Evolutionary conservation across 805 yeast genomes (phyloP).

Genomic region (Scheffersomyces spartinae): DNA sequence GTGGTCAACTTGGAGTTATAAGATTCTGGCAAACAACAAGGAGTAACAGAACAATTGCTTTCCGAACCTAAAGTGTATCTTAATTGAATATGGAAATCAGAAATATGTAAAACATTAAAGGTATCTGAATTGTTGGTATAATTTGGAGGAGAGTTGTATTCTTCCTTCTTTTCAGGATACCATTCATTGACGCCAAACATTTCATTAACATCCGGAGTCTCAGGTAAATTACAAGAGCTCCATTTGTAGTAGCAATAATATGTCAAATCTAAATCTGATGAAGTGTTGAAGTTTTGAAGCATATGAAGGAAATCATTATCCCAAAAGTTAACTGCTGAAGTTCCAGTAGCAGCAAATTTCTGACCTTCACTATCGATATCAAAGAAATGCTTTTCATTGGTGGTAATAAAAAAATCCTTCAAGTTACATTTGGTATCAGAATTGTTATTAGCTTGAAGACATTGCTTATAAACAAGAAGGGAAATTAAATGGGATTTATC

Average conservation of each 20-base stretch:
- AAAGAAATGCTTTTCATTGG: slow-evolving; percentile 17
- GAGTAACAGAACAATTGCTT: slow-evolving; percentile 40
- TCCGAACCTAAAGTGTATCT: slow-evolving; percentile 45
- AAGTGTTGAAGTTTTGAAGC: slow-evolving; percentile 21
- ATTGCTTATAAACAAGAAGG: slow-evolving; percentile 23
- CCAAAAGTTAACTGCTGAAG: slow-evolving; percentile 18
- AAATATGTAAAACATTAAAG: slow-evolving; percentile 52
- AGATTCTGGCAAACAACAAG: slow-evolving; percentile 53
- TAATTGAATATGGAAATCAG: slow-evolving; percentile 55
- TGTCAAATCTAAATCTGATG: slow-evolving; percentile 23
- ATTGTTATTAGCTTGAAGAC: slow-evolving; percentile 16
- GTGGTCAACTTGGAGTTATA: slow-evolving; percentile 17
- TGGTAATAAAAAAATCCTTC: slow-evolving; percentile 26
- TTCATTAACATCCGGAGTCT: slow-evolving; percentile 36
- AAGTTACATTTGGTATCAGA: slow-evolving; percentile 21
- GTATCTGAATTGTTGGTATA: slow-evolving; percentile 7
- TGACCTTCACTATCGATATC: slow-evolving; percentile 14
- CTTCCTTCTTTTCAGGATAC: slow-evolving; percentile 28
- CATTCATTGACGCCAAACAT: slow-evolving; percentile 6
- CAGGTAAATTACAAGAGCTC: slow-evolving; percentile 38
- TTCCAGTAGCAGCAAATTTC: no score
- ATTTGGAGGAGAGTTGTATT: background rate
- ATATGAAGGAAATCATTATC: slow-evolving; percentile 29
- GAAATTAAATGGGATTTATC: slow-evolving; percentile 23
- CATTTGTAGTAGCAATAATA: slow-evolving; percentile 47